These are phyloP conservation scores for Claviceps sp. DNA, from an alignment of 2,329 filamentous ascomycete species.

Conservation along the genomic window DNA sequence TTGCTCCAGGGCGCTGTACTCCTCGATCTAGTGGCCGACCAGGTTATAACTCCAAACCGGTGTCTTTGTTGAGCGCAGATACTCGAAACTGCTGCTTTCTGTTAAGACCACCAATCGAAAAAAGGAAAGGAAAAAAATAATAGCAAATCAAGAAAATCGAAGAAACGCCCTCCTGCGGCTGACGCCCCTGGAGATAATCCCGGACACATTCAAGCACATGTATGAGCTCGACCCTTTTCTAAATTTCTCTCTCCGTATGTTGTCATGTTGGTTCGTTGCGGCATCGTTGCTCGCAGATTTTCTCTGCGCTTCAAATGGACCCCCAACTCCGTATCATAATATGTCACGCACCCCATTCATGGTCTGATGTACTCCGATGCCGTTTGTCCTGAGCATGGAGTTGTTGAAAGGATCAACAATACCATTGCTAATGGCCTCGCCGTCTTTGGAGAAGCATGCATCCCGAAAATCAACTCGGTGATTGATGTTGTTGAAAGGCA, in stretches of 20 bases:
- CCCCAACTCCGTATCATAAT: constrained; percentile 10
- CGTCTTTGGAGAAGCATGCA: constrained; percentile 25
- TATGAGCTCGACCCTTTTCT: no score
- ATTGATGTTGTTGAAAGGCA: constrained; percentile 88
- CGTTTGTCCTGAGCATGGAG: constrained; percentile 29
- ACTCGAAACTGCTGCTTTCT: no score
- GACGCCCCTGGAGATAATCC: background rate
- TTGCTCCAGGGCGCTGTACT: background rate
- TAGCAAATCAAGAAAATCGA: background rate
- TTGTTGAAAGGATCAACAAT: constrained; percentile 31
- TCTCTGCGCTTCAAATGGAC: background rate
- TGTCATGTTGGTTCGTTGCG: no score
- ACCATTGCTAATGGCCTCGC: constrained; percentile 8
- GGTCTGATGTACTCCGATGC: constrained; percentile 23
- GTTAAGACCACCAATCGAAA: background rate
- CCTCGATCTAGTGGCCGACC: background rate
- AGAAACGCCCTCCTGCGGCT: background rate
- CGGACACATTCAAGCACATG: no score
- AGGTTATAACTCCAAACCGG: background rate
- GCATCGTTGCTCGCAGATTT: background rate
- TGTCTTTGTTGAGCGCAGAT: background rate
- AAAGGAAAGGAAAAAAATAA: background rate
- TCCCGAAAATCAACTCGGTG: constrained; percentile 50
- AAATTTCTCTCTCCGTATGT: no score
- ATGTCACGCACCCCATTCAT: constrained; percentile 20